Conservation (phyloP, 2,329 filamentous ascomycete genomes). For the Cadophora luteo-olivacea region DNA sequence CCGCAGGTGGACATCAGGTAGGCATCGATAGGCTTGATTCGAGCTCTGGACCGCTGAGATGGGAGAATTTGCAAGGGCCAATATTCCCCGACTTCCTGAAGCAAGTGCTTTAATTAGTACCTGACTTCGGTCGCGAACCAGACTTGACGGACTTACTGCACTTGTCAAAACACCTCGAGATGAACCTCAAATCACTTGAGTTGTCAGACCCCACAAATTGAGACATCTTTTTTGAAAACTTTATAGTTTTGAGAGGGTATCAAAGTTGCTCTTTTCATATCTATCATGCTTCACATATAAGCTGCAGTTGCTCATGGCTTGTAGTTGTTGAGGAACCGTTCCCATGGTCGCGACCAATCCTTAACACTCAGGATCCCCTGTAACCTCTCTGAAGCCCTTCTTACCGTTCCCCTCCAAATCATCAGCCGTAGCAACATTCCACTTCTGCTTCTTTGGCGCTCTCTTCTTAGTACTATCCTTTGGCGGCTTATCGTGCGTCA, state of each 20-base stretch:
- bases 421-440: not conserved
- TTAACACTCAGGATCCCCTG: not conserved
- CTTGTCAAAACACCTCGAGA: too few relatives aligned
- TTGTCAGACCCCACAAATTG: too few relatives aligned
- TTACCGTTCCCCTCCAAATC: not conserved
- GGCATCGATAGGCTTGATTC: not conserved
- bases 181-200: too few relatives aligned
- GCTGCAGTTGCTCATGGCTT: not conserved
- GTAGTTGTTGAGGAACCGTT: not conserved
- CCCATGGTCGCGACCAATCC: not conserved
- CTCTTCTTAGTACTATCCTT: constrained; percentile 33
- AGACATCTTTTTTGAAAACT: not conserved
- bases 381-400: not conserved
- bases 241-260: not conserved
- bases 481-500: constrained; percentile 40
- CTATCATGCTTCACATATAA: not conserved
- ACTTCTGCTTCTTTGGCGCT: constrained; percentile 13
- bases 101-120: too few relatives aligned
- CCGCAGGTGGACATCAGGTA: not conserved
- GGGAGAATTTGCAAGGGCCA: too few relatives aligned
- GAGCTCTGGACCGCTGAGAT: not conserved
- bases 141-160: too few relatives aligned
- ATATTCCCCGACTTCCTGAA: too few relatives aligned
- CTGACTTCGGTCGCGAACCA: too few relatives aligned
- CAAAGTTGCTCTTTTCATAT: not conserved